Percentiles rank a stretch among this genome's conserved stretches.
phyloP scores from a whole-genome alignment of 2,329 filamentous ascomycete genomes.

The Penicillium sp. region DNA sequence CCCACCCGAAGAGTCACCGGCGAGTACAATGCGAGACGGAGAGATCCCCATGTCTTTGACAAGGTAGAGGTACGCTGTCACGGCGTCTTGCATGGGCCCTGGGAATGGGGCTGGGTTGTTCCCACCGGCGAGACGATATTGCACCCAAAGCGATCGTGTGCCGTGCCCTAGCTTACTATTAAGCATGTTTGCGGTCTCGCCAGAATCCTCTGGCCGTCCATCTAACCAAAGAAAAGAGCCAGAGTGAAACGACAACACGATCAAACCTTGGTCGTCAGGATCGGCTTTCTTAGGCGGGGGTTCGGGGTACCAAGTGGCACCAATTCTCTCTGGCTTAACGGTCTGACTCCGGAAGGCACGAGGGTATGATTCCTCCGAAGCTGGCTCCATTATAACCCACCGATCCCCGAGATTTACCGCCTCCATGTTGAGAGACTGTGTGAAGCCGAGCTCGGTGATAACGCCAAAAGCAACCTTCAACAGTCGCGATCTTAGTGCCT shows the following conservation, averaged over 20 bases:
- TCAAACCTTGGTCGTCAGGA: conserved; percentile 3
- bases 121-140: conserved; percentile 17
- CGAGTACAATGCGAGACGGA: conserved; percentile 19
- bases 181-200: conserved; percentile 5
- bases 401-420: conserved; percentile 10
- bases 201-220: conserved; percentile 5
- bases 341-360: conserved; percentile 2
- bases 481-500: conserved; percentile 4
- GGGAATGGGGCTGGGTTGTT: conserved; percentile 15
- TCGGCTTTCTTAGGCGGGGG: conserved; percentile 5
- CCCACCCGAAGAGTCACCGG: conserved; percentile 23
- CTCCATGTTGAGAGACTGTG: conserved; percentile 10
- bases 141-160: conserved; percentile 10
- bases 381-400: conserved; percentile 11
- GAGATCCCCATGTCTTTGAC: conserved; percentile 18
- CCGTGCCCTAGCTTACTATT: conserved; percentile 7
- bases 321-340: conserved; percentile 9
- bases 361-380: conserved; percentile 3
- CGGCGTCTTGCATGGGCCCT: conserved; percentile 24
- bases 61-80: conserved; percentile 23
- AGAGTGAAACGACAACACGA: conserved; percentile 16
- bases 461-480: conserved; percentile 7
- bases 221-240: conserved; percentile 13
- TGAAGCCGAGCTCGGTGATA: conserved; percentile 8
- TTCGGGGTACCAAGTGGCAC: conserved; percentile 16